Evolutionary conservation across 345 rosid genomes (phyloP), one percentile per base, ranked within the genome.

Genomic region (Moricandia moricandioides): DNA sequence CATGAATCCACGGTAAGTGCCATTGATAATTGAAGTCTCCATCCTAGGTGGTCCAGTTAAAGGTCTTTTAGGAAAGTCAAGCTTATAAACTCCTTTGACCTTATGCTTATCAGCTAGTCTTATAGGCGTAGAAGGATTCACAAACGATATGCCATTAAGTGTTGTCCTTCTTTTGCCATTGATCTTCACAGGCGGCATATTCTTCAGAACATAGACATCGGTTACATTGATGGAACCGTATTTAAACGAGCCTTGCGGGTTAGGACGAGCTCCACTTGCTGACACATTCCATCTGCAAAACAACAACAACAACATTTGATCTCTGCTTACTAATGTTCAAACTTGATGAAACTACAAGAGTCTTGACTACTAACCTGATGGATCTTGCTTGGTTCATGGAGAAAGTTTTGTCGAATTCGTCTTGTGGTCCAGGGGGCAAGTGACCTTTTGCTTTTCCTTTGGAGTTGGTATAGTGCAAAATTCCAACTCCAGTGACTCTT

Each of bases 331-430:
- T 4, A 29, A 70, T 5, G 40, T 45, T 13, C 4, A 52, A 62
- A 54, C 30, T 40, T 62, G 4, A 54, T 40, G 64, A 33, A 56
- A 27, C 47, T 49, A 75, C 17, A 57, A 30, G 56, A 26, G 70
- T 21, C 51, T 13, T 12, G 30, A 40, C 45, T 12, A 77, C 85
- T 9, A 78, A 90, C 99, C 99, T 92, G 86, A 96, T 89, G 29
- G 99, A 96, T 86, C 98, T 87, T 45, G 98, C 98, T 81, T 96
- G 99, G 82, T 92, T 96, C 99, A 96, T 96, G 65, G 99, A 95
- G 82, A 83, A 92, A 54, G 97, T 91, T 76, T 92, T 92, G 81
- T 96, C 98, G 51, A 79, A 92, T 69, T 87, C 91, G 65, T 92
- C 99, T 37, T 86, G 82, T 11, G 97, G 98, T 21, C 89, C 84